A percentile compares a stretch with the other conserved stretches of the same genome.
phyloP scores from a whole-genome alignment of 2,329 filamentous ascomycete genomes.

The Colletotrichum incanum region DNA sequence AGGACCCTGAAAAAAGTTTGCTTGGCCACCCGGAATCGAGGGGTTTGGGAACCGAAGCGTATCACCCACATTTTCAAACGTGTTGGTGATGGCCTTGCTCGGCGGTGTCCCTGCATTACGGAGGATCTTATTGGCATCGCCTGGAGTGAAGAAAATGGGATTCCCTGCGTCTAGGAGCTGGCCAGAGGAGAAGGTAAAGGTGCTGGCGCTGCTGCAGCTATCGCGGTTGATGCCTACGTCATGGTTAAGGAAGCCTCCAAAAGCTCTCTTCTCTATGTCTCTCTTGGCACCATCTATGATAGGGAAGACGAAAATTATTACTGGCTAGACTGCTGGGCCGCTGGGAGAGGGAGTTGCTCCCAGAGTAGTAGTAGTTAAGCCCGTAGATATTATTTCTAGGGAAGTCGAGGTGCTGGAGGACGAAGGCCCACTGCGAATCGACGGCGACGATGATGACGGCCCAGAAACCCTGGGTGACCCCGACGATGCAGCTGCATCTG shows the following conservation, averaged over 20 bases:
- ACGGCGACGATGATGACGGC: too few species aligned
- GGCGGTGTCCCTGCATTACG: not conserved
- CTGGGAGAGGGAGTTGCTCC: not conserved
- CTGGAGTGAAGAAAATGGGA: conserved; percentile 1
- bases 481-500: too few species aligned
- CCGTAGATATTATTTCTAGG: not conserved
- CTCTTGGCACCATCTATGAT: not conserved
- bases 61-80: not conserved
- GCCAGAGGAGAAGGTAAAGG: not conserved
- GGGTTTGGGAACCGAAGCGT: not conserved
- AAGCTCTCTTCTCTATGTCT: not conserved
- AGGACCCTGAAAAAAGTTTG: not conserved
- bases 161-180: not conserved
- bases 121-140: conserved; percentile 1
- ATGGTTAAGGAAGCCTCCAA: conserved; percentile 10
- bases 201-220: not conserved
- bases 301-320: not conserved
- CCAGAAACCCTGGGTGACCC: too few species aligned
- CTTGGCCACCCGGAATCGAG: not conserved
- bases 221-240: not conserved
- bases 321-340: not conserved
- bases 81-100: fast-evolving
- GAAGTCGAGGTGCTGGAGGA: not conserved
- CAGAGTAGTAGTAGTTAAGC: not conserved
- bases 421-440: too few species aligned